Evolutionary conservation across 345 rosid species (phyloP), one percentile per base, ranked within the genome.

Genomic region (Eutrema yunnanense): DNA sequence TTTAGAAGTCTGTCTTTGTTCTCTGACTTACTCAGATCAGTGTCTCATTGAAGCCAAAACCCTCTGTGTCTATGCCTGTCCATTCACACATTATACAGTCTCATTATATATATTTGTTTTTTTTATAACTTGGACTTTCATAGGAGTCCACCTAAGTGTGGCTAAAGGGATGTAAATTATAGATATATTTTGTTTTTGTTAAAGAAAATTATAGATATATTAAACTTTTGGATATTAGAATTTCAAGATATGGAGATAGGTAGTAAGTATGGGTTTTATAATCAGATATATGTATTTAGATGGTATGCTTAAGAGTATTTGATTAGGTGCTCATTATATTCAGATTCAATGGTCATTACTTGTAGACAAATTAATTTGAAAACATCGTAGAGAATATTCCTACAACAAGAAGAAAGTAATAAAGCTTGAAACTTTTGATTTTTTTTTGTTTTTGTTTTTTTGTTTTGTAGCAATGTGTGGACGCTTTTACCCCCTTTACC

Each of bases 311-410:
- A 38, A 54, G 16, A 54, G 29, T n/a, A n/a, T 34, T 36, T 14
- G 4, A 4, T 14, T 36, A 32, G 41, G 27, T 22, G 3, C 33
- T 53, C 40, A 19, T 55, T 22, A 22, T 22, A 22, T 22, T 22
- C 26, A 40, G 61, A 64, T 64, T 36, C 61, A 54, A 7, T 56
- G 80, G 67, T 33, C 44, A 64, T 57, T 71, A 62, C 16, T 50
- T 50, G 56, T 32, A 42, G 76, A 71, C 27, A 53, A 57, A 50
- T 36, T n/a, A 11, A 69, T 55, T 22, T 56, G 27, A 41, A 69
- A 60, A 63, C 80, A 40, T 63, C 22, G 80, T 64, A 76, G 71
- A 70, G 80, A 70, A 76, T 76, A 76, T 76, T 63, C 71, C 75
- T 76, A 71, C 67, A 48, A 61, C 51, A 32, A 4, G 61, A 46